Base-by-base conservation (phyloP, 2,329 filamentous ascomycete species). In the Coniochaeta sp. region DNA sequence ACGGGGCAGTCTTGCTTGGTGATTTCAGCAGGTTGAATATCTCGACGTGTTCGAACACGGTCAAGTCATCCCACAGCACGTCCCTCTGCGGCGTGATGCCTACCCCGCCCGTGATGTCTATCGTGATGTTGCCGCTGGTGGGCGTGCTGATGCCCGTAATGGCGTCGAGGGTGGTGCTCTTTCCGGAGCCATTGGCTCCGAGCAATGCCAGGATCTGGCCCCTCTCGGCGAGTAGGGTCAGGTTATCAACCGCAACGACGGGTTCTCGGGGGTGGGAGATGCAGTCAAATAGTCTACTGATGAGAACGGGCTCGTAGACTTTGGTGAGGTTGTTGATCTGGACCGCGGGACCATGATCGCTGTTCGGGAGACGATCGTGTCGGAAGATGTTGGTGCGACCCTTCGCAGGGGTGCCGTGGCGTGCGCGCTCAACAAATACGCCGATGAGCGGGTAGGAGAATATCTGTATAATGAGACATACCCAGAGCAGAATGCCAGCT, bases 381-480 rank as follows among this genome's bases (percentile, higher is more conserved):
- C 30, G 30, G 30, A 32, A 32, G 30, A 32, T 10, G 30, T 32
- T 32, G 30, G 30, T 32, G 5, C 30, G 30, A 32, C 30, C 30
- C 30, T 10, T 32, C 5, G 30, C 30, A 32, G 30, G 5, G 5
- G 30, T 32, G 30, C 30, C 30, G 30, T 32, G 30, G 30, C 5
- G 5, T 81, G 30, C 10, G 30, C 30, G 30, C 73, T 96, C 93
- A 9, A 96, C 77, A 7, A 89, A 70, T 5, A 89, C 88, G 1
- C 89, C 93, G 0, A 96, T 74, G 1, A 93, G 64, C 0, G 91
- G 90, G 69, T 91, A 97, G 0, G 81, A 79, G 52, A 96, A 70
- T 44, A 91, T 91, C 66, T 97, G 93, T 24, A 93, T 73, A 52
- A 89, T 79, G 12, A 91, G 73, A 63, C 96, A 89, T 3, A 93